Evolutionary conservation across 2,329 filamentous ascomycete species (phyloP).

Genomic region (Drechslerella stenobrocha): DNA sequence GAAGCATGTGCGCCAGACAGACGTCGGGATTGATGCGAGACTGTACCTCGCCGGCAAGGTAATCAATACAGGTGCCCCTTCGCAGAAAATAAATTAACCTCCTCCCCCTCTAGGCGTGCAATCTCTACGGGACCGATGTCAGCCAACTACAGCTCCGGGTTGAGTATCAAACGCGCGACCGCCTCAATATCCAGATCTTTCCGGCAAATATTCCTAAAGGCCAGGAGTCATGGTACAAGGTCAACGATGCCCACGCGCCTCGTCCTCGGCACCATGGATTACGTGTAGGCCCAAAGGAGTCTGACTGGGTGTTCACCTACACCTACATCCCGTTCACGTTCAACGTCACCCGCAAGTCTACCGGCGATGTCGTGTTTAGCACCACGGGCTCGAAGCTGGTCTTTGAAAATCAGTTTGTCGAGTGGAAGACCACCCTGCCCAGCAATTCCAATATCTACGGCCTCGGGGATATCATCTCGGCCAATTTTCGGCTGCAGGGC

Average conservation of each 20-base stretch:
- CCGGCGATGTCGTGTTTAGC: slow-evolving; percentile 68
- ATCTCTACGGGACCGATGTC: slow-evolving; percentile 77
- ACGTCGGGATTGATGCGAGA: slow-evolving; percentile 16
- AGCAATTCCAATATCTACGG: slow-evolving; percentile 73
- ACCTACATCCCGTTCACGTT: slow-evolving; percentile 69
- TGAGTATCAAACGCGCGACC: slow-evolving; percentile 67
- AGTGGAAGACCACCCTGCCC: slow-evolving; percentile 71
- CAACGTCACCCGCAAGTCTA: slow-evolving; percentile 64
- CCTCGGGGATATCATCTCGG: slow-evolving; percentile 75
- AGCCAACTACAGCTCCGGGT: slow-evolving; percentile 68
- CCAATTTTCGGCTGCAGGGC: slow-evolving; percentile 66
- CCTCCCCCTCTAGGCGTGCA: slow-evolving; percentile 66
- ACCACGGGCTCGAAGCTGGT: slow-evolving; percentile 68
- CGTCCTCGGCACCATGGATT: slow-evolving; percentile 59
- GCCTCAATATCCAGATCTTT: slow-evolving; percentile 71
- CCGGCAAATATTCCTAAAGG: slow-evolving; percentile 66
- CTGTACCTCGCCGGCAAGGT: slow-evolving; percentile 49
- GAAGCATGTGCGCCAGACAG: slow-evolving; percentile 11
- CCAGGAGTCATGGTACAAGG: slow-evolving; percentile 69
- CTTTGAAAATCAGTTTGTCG: slow-evolving; percentile 77
- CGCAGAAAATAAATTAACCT: slow-evolving; percentile 3
- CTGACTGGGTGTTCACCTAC: slow-evolving; percentile 58
- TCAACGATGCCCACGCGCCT: slow-evolving; percentile 67
- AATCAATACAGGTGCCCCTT: slow-evolving; percentile 4
- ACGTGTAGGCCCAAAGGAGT: slow-evolving; percentile 23